A percentile compares a stretch with the other conserved stretches of the same genome.
Evolutionary conservation across 176 grass and related monocot species (phyloP).

Genomic region (Pharus latifolius): DNA sequence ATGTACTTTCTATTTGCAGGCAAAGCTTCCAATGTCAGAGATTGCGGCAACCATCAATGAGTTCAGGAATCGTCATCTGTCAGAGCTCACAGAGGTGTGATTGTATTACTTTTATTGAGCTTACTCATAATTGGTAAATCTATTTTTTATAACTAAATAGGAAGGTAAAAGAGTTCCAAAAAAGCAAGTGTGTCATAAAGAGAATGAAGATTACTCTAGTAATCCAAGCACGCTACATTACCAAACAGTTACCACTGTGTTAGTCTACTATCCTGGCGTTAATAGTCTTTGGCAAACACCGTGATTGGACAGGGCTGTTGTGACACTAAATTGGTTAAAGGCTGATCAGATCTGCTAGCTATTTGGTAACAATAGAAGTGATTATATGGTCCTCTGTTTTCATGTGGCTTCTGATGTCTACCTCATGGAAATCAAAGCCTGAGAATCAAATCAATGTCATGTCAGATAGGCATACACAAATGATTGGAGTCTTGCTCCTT

Average conservation of each 20-base stretch:
- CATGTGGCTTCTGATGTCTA: not conserved
- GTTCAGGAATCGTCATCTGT: conserved; percentile 85
- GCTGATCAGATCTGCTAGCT: too few relatives aligned
- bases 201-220: too few relatives aligned
- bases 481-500: too few relatives aligned
- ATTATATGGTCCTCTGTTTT: not conserved
- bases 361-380: not conserved
- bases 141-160: not conserved
- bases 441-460: not conserved
- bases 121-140: not conserved
- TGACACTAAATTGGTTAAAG: too few relatives aligned
- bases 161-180: not conserved
- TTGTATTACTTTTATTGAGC: not conserved
- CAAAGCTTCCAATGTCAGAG: conserved; percentile 91
- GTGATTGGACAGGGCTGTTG: too few relatives aligned
- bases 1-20: conserved; percentile 27
- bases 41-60: conserved; percentile 90
- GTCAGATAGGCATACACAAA: too few relatives aligned
- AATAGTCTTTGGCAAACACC: too few relatives aligned
- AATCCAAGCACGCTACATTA: too few relatives aligned
- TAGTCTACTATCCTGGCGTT: too few relatives aligned
- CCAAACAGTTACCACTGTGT: too few relatives aligned
- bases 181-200: not conserved
- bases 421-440: not conserved
- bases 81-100: conserved; percentile 86